Evolutionary conservation across 2,329 filamentous ascomycete species (phyloP), one percentile per base, ranked within the genome.

Genomic region (Septoria petroselini): DNA sequence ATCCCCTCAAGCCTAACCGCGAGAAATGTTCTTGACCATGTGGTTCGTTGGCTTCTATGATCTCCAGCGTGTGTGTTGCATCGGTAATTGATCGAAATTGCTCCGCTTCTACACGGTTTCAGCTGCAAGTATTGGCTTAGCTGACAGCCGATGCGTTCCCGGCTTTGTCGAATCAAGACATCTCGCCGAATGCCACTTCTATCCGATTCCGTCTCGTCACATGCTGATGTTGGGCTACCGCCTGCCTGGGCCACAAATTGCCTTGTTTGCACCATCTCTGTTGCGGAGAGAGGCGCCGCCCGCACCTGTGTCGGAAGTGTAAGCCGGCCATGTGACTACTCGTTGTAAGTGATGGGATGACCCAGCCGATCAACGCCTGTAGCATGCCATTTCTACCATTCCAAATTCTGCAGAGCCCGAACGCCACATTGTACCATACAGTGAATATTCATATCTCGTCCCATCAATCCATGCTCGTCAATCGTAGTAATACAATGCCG

Each of bases 281-380:
- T 51, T 4, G 58, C 51, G 29, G 55, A 57, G 17, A 67, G 52
- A 9, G 65, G 65, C 41, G 63, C 63, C 11, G 62, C 60, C 65
- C 65, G 50, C 66, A 67, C 65, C 65, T 67, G 58, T 58, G 58
- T 56, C 55, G 58, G 30, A n/a, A n/a, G n/a, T n/a, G n/a, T n/a
- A n/a, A n/a, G n/a, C n/a, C n/a, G n/a, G n/a, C n/a, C n/a, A n/a
- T n/a, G n/a, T n/a, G n/a, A n/a, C n/a, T 43, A 43, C 27, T 21
- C 17, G 18, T 31, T 9, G 15, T 34, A 18, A 15, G 31, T 43
- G 29, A 9, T 17, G 9, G 23, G 23, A 23, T 30, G 23, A 33
- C 21, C 3, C 30, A 33, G 23, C 7, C 15, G 31, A 31, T 25
- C 11, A 18, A 43, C 17, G 29, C 41, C 41, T 33, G 31, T 34